Evolutionary conservation across 169 alveolate species (phyloP), one percentile per base, ranked within the genome.

Genomic region (Eimeria acervulina): DNA sequence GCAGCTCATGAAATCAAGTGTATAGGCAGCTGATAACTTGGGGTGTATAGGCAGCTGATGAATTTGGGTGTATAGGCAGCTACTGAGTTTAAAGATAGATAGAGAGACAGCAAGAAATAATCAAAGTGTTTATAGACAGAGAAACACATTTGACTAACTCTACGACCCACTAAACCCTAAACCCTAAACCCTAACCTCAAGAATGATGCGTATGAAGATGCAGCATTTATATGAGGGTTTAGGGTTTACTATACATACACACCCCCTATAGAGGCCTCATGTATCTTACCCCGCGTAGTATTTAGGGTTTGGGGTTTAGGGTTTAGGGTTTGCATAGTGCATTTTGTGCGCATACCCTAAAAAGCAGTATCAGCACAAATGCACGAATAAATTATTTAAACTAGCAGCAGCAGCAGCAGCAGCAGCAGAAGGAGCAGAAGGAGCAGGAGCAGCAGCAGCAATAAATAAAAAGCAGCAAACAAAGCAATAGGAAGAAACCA

Each of bases 161-260:
- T 55, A 8, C 5, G 2, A 55, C 17, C 17, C 80, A 36, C 80
- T 68, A 68, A 68, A 68, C 80, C 42, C 80, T 68, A 68, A 68
- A 68, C 80, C 80, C 80, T 68, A 68, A 28, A 68, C 80, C 80
- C 80, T 68, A 55, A 19, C 5, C 55, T 12, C 66, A 47, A 47
- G 55, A 5, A 12, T 7, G 55, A 12, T 7, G 12, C 28, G 74
- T 5, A n/a, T 63, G 8, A 63, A 63, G 26, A 8, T 19, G 5
- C 74, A 10, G 15, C 26, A 6, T 63, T 63, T 10, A n/a, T 23
- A 63, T 23, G 3, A 63, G 26, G 74, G 36, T 63, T n/a, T n/a
- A 63, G 33, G 26, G 26, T 63, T n/a, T 63, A 63, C 31, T 6
- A 6, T n/a, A n/a, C n/a, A n/a, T 19, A 19, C 66, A 52, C 66